phyloP scores from a whole-genome alignment of 179 eudicot species.

The Heliamphora pulchella region DNA sequence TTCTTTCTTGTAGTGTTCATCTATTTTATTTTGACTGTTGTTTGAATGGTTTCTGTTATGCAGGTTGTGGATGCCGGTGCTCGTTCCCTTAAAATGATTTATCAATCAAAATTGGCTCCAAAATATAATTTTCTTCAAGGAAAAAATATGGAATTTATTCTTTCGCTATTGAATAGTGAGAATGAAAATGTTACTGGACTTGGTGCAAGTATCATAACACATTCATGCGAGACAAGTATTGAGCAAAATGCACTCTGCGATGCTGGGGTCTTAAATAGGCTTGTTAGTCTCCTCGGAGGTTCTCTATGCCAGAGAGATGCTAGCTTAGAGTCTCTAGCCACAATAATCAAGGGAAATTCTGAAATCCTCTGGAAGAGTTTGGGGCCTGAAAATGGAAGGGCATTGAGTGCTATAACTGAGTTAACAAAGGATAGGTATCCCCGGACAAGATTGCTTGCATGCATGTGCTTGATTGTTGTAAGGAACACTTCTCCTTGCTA shows the following conservation, averaged over 20 bases:
- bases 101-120: slow-evolving; percentile 85
- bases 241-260: slow-evolving; percentile 75
- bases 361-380: slow-evolving; percentile 51
- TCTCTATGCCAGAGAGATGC: slow-evolving; percentile 83
- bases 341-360: slow-evolving; percentile 57
- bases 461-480: slow-evolving; percentile 65
- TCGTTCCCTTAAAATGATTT: slow-evolving; percentile 85
- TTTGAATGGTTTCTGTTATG: slow-evolving; percentile 10
- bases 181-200: slow-evolving; percentile 89
- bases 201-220: slow-evolving; percentile 83
- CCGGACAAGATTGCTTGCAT: slow-evolving; percentile 79
- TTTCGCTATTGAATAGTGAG: slow-evolving; percentile 62
- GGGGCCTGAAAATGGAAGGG: slow-evolving; percentile 60
- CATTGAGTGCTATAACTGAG: slow-evolving; percentile 52
- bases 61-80: slow-evolving; percentile 96
- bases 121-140: slow-evolving; percentile 62
- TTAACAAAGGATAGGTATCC: slow-evolving; percentile 64
- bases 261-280: slow-evolving; percentile 73
- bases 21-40: neutral
- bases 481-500: slow-evolving; percentile 56
- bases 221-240: slow-evolving; percentile 64
- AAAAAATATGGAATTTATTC: slow-evolving; percentile 61
- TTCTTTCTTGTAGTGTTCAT: neutral
- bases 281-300: slow-evolving; percentile 62
- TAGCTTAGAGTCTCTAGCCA: slow-evolving; percentile 75